Conservation (phyloP, 2,329 filamentous ascomycete genomes). For the Ascocoryne sarcoides region DNA sequence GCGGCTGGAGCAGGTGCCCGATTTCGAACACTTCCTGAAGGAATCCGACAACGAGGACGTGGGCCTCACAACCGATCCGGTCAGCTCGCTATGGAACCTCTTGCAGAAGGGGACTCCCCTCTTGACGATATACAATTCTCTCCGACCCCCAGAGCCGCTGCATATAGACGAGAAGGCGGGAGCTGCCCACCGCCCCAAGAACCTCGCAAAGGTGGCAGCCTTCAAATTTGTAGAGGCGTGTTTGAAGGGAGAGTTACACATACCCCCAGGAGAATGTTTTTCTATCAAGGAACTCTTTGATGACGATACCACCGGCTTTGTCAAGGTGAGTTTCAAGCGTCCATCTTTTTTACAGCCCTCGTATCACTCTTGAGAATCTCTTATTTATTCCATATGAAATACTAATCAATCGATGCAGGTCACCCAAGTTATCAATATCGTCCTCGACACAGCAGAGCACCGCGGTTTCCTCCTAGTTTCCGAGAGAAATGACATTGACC, state of each 20-base stretch:
- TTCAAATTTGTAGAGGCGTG: constrained; percentile 92
- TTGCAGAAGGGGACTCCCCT: constrained; percentile 78
- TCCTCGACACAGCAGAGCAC: constrained; percentile 77
- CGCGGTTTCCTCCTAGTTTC: constrained; percentile 61
- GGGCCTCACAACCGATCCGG: constrained; percentile 63
- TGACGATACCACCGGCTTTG: constrained; percentile 92
- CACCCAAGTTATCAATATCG: constrained; percentile 82
- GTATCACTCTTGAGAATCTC: neutral
- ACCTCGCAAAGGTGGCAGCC: constrained; percentile 76
- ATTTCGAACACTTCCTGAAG: constrained; percentile 66
- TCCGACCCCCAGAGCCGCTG: constrained; percentile 62
- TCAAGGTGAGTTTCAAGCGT: constrained; percentile 56
- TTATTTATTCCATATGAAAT: neutral
- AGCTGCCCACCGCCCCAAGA: constrained; percentile 43
- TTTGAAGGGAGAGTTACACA: constrained; percentile 63
- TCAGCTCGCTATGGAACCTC: constrained; percentile 83
- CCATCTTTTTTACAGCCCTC: too few species aligned
- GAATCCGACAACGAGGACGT: constrained; percentile 63
- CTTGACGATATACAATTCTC: constrained; percentile 79
- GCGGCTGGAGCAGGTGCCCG: constrained; percentile 73
- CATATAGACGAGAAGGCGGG: constrained; percentile 55
- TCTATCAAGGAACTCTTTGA: constrained; percentile 86
- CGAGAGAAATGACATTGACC: constrained; percentile 43
- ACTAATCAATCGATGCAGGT: constrained; percentile 42
- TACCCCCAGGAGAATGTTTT: constrained; percentile 77